Evolutionary conservation across 139 green algal species (phyloP).

Genomic region (Picochlorum costavermella): DNA sequence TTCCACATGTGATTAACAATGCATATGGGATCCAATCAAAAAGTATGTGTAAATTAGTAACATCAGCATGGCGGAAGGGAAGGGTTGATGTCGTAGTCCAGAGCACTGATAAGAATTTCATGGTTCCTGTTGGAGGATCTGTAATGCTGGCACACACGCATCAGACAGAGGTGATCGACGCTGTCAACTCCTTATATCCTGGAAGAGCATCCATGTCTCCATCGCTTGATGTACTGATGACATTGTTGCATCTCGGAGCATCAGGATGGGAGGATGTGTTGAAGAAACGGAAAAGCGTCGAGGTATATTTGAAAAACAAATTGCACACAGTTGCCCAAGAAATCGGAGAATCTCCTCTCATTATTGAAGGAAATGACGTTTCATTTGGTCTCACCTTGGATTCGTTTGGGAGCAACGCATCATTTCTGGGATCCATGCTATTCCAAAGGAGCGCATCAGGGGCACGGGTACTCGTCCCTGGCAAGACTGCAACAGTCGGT

Average conservation of each 20-base stretch:
- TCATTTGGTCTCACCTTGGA: slow-evolving; percentile 72
- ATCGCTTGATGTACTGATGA: slow-evolving; percentile 87
- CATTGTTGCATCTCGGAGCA: slow-evolving; percentile 78
- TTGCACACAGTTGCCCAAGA: slow-evolving; percentile 36
- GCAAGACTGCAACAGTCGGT: slow-evolving; percentile 50
- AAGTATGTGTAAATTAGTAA: slow-evolving; percentile 29
- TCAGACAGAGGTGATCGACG: slow-evolving; percentile 12
- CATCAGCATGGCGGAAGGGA: slow-evolving; percentile 46
- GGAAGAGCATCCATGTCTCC: slow-evolving; percentile 66
- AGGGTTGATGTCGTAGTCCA: slow-evolving; percentile 89
- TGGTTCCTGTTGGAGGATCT: slow-evolving; percentile 85
- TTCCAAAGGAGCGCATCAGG: slow-evolving; percentile 68
- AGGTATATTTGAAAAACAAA: slow-evolving; percentile 7
- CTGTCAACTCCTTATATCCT: slow-evolving; percentile 54
- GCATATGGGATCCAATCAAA: slow-evolving; percentile 89
- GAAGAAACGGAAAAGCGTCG: slow-evolving; percentile 57
- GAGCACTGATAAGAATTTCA: slow-evolving; percentile 94
- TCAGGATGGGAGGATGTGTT: slow-evolving; percentile 50
- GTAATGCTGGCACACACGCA: slow-evolving; percentile 39
- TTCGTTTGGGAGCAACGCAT: background rate
- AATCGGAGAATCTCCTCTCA: slow-evolving; percentile 61
- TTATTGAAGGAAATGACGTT: slow-evolving; percentile 83
- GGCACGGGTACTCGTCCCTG: slow-evolving; percentile 59
- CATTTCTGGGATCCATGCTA: slow-evolving; percentile 79
- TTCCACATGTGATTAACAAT: slow-evolving; percentile 95